Evolutionary conservation across 306 rosid species (phyloP).

Genomic region (Sechiopsis laciniata): DNA sequence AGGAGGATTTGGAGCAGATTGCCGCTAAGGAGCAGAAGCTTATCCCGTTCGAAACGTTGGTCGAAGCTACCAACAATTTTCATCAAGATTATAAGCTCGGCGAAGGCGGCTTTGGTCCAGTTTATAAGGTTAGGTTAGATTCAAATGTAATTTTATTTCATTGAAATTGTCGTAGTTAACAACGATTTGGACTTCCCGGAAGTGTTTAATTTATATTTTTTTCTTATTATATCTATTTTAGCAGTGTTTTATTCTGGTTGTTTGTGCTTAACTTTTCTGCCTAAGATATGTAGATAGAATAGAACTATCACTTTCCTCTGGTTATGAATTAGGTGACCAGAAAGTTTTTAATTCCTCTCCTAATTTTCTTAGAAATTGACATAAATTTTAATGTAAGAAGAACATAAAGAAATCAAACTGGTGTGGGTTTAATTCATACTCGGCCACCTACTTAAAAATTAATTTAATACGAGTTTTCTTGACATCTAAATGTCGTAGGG

Average conservation of each 20-base stretch:
- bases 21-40: slow-evolving; percentile 80
- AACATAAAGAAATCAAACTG: too few species aligned
- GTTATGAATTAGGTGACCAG: not conserved
- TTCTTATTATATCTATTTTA: not conserved
- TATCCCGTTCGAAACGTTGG: slow-evolving; percentile 51
- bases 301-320: not conserved
- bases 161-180: not conserved
- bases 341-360: not conserved
- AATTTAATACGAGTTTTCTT: too few species aligned
- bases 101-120: slow-evolving; percentile 95
- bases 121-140: slow-evolving; percentile 74
- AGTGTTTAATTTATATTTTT: not conserved
- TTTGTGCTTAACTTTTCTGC: not conserved
- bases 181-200: too few species aligned
- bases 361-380: not conserved
- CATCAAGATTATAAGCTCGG: slow-evolving; percentile 59
- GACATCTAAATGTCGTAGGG: too few species aligned
- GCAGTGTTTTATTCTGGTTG: not conserved
- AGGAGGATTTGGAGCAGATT: slow-evolving; percentile 62
- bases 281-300: not conserved
- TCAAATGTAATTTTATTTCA: not conserved
- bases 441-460: too few species aligned
- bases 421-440: too few species aligned
- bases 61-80: slow-evolving; percentile 69
- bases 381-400: not conserved